Percentiles rank a stretch among this genome's conserved stretches.
Conservation (phyloP, 1,139 yeast species). For the Geotrichum siamense region DNA sequence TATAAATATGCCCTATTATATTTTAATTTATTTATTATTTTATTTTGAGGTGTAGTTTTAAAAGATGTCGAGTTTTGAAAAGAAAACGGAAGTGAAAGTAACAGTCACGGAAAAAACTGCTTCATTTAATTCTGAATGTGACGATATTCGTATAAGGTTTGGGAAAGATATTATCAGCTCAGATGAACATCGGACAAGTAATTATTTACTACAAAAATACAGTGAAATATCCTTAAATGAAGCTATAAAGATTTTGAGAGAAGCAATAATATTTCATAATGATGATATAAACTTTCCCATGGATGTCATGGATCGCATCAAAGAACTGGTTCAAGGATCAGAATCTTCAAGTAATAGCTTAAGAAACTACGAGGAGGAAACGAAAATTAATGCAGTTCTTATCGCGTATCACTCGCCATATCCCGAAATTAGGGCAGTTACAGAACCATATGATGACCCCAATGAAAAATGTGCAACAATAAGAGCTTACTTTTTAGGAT, state of each 20-base stretch:
- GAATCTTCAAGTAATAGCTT: slow-evolving; percentile 16
- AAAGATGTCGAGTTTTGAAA: background rate
- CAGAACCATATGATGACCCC: slow-evolving; percentile 44
- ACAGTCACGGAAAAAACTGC: background rate
- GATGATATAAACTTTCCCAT: slow-evolving; percentile 47
- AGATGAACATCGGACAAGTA: slow-evolving; percentile 10
- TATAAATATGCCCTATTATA: background rate
- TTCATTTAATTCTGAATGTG: background rate
- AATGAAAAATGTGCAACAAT: slow-evolving; percentile 41
- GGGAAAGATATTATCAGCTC: background rate
- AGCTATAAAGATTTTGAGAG: slow-evolving; percentile 39
- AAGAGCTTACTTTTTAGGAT: slow-evolving; percentile 47
- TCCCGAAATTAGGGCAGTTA: slow-evolving; percentile 44
- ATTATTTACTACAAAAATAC: slow-evolving; percentile 40
- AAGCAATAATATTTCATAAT: slow-evolving; percentile 38
- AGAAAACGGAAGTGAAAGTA: background rate
- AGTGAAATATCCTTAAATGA: slow-evolving; percentile 37
- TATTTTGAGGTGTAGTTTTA: background rate
- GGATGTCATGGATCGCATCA: slow-evolving; percentile 33
- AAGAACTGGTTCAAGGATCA: slow-evolving; percentile 24
- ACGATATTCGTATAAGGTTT: background rate
- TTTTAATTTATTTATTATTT: too few relatives aligned
- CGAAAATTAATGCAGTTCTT: slow-evolving; percentile 41
- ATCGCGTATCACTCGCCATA: slow-evolving; percentile 43
- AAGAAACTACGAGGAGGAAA: slow-evolving; percentile 26